phyloP scores from a whole-genome alignment of 1,139 yeast genomes.

The Yamadazyma dushanensis region DNA sequence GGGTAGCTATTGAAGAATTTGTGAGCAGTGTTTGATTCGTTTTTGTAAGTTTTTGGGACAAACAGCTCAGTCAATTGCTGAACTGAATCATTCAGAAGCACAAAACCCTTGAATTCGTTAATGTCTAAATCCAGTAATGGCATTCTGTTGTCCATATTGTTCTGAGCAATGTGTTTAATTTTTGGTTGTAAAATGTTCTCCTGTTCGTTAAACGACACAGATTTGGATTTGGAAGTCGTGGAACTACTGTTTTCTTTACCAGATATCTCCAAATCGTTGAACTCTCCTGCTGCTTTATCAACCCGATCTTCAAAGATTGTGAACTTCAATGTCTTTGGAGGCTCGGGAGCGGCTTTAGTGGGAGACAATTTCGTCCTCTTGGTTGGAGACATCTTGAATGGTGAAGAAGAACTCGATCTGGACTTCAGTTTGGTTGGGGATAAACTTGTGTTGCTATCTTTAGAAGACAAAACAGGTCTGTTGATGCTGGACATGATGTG shows the following conservation, averaged over 20 bases:
- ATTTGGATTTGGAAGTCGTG: not conserved
- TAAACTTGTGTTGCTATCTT: conserved; percentile 19
- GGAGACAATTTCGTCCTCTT: conserved; percentile 14
- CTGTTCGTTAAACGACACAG: conserved; percentile 30
- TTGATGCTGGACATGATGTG: conserved; percentile 8
- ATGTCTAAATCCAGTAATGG: conserved; percentile 38
- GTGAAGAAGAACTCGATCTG: conserved; percentile 14
- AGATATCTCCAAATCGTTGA: conserved; percentile 15
- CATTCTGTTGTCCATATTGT: conserved; percentile 18
- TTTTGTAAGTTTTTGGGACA: conserved; percentile 33
- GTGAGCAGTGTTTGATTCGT: conserved; percentile 36
- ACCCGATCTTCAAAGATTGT: conserved; percentile 39
- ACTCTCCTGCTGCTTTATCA: conserved; percentile 7
- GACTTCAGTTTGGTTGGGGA: conserved; percentile 21
- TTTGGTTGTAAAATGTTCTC: conserved; percentile 49
- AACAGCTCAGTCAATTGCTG: conserved; percentile 28
- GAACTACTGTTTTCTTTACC: conserved; percentile 15
- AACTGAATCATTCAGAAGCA: conserved; percentile 14
- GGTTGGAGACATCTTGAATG: conserved; percentile 30
- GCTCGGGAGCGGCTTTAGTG: too few species aligned
- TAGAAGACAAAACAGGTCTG: conserved; percentile 14
- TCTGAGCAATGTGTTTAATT: conserved; percentile 17
- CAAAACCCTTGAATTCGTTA: conserved; percentile 35
- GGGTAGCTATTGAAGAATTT: conserved; percentile 22
- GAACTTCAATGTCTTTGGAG: conserved; percentile 20